Conservation (phyloP, 1,139 yeast genomes). For the Tardiomyces digboiensis region DNA sequence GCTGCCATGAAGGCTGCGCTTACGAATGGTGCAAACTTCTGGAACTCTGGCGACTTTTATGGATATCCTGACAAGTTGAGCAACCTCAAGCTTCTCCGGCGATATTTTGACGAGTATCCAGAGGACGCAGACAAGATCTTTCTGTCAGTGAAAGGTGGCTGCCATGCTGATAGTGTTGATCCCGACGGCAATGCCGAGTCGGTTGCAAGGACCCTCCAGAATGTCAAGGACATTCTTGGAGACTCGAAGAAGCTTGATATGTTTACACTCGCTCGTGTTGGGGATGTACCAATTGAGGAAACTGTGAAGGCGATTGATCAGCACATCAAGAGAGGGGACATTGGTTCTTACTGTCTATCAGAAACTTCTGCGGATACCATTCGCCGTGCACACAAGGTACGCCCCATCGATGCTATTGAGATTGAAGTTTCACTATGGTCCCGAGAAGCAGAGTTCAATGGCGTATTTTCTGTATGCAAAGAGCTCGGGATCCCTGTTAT, state of each 20-base stretch:
- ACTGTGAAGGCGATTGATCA: constrained; percentile 20
- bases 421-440: constrained; percentile 63
- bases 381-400: constrained; percentile 40
- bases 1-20: constrained; percentile 39
- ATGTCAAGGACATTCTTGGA: constrained; percentile 37
- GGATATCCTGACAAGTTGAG: constrained; percentile 40
- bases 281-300: constrained; percentile 32
- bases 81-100: constrained; percentile 45
- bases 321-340: constrained; percentile 24
- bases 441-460: constrained; percentile 50
- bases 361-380: constrained; percentile 60
- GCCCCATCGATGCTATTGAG: constrained; percentile 59
- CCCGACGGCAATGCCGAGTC: constrained; percentile 45
- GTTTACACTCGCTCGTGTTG: constrained; percentile 65
- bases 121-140: constrained; percentile 42
- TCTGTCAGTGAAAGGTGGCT: constrained; percentile 62
- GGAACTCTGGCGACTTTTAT: constrained; percentile 72
- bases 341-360: constrained; percentile 58
- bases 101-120: constrained; percentile 49
- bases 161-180: constrained; percentile 24
- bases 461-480: constrained; percentile 44
- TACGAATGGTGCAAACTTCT: constrained; percentile 37
- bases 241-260: constrained; percentile 35
- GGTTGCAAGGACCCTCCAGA: constrained; percentile 42
- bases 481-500: constrained; percentile 55